Evolutionary conservation across 441 rosid species (phyloP).

Genomic region (Erodium texanum): DNA sequence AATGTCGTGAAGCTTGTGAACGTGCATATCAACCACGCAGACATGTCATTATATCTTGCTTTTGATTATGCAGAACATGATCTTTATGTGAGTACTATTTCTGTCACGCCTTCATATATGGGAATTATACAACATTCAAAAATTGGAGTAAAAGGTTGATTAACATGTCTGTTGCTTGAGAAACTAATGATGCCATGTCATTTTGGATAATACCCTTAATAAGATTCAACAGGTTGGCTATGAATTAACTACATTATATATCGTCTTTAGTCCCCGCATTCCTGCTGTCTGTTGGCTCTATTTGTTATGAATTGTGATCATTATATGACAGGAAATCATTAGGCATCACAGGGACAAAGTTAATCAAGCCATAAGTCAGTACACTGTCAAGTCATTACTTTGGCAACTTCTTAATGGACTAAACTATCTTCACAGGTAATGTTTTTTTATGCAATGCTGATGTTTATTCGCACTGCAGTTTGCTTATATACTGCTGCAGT

Average conservation of each 20-base stretch:
- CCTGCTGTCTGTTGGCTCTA: background rate
- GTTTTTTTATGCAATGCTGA: background rate
- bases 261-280: no score
- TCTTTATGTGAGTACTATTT: constrained; percentile 35
- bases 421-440: constrained; percentile 64
- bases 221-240: background rate
- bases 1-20: constrained; percentile 94
- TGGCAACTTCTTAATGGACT: constrained; percentile 98
- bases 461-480: background rate
- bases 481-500: constrained; percentile 23
- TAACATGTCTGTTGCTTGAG: background rate
- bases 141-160: background rate
- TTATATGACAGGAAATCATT: constrained; percentile 47
- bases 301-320: background rate
- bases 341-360: constrained; percentile 86
- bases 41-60: constrained; percentile 90
- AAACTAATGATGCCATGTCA: no score
- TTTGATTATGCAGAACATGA: constrained; percentile 93
- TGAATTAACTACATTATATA: background rate
- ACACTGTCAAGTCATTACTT: constrained; percentile 81
- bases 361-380: constrained; percentile 47
- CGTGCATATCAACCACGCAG: constrained; percentile 85
- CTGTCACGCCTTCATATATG: background rate
- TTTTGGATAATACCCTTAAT: no score
- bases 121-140: background rate